Percentiles rank a stretch among this genome's conserved stretches.
Evolutionary conservation across 352 stramenopile genomes (phyloP).

Genomic region (Elongisporangium prolatum): DNA sequence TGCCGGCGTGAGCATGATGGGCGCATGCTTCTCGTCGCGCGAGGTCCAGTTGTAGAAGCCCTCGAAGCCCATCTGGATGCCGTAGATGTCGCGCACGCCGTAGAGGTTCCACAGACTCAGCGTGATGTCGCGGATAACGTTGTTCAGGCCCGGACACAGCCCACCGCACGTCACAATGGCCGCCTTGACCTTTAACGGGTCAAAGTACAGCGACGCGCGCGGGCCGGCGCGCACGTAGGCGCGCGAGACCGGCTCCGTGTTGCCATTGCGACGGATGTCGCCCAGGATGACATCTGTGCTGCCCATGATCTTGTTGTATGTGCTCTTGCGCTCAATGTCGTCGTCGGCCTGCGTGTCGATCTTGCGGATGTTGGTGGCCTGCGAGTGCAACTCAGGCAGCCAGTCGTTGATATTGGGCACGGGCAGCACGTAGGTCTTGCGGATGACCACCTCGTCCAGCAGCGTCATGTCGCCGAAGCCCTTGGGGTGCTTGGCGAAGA

Average conservation of each 20-base stretch:
- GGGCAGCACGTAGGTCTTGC: slow-evolving; percentile 63
- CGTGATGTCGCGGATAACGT: slow-evolving; percentile 96
- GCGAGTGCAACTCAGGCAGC: slow-evolving; percentile 45
- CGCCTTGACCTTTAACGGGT: slow-evolving; percentile 73
- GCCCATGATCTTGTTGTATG: slow-evolving; percentile 87
- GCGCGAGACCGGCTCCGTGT: slow-evolving; percentile 59
- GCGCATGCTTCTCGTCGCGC: slow-evolving; percentile 72
- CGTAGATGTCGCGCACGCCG: slow-evolving; percentile 78
- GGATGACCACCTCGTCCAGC: slow-evolving; percentile 61
- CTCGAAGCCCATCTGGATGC: slow-evolving; percentile 78
- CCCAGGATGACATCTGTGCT: slow-evolving; percentile 77
- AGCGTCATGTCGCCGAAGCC: slow-evolving; percentile 79
- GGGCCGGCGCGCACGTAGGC: slow-evolving; percentile 80
- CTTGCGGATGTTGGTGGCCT: slow-evolving; percentile 68
- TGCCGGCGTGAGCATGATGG: slow-evolving; percentile 70
- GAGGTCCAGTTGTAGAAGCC: slow-evolving; percentile 82
- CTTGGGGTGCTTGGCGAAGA: slow-evolving; percentile 74
- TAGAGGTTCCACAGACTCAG: slow-evolving; percentile 89
- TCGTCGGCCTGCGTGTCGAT: slow-evolving; percentile 67
- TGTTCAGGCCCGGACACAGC: slow-evolving; percentile 97
- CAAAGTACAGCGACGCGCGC: slow-evolving; percentile 64
- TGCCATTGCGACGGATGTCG: slow-evolving; percentile 72
- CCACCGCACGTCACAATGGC: slow-evolving; percentile 93
- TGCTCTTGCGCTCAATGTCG: slow-evolving; percentile 61
- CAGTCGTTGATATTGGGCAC: slow-evolving; percentile 71